A percentile compares a stretch with the other conserved stretches of the same genome.
Conservation (phyloP, 2,329 filamentous ascomycete genomes). For the Botryotinia narcissicola region DNA sequence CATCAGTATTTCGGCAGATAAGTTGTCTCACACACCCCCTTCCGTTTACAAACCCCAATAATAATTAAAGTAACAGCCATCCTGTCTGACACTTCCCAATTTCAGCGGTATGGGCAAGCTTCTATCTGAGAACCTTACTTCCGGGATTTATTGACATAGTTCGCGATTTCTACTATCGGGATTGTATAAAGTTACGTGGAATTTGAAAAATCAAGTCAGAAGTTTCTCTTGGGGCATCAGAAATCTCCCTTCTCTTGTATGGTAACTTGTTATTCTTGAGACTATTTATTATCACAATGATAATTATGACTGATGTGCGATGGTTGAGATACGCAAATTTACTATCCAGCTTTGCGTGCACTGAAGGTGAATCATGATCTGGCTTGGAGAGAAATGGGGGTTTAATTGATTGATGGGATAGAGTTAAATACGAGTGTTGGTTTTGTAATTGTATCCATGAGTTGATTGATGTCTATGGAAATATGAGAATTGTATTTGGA, state of each 20-base stretch:
- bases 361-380: neutral
- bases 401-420: too few relatives aligned
- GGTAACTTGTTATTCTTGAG: accelerated
- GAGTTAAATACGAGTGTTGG: too few relatives aligned
- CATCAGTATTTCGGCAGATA: neutral
- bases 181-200: neutral
- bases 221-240: neutral
- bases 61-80: neutral
- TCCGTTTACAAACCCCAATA: neutral
- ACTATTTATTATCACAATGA: accelerated
- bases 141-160: too few relatives aligned
- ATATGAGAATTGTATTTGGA: too few relatives aligned
- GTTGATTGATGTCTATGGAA: too few relatives aligned
- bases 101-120: neutral
- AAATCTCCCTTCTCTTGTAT: neutral
- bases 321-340: accelerated
- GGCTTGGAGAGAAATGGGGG: neutral
- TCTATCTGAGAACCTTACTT: neutral
- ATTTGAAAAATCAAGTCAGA: neutral
- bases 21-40: neutral
- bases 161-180: accelerated
- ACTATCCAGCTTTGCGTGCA: accelerated
- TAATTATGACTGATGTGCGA: neutral
- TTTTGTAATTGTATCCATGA: too few relatives aligned
- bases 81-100: neutral